Evolutionary conservation across 257 asterid species (phyloP).

Genomic region (Paulownia fortunei): DNA sequence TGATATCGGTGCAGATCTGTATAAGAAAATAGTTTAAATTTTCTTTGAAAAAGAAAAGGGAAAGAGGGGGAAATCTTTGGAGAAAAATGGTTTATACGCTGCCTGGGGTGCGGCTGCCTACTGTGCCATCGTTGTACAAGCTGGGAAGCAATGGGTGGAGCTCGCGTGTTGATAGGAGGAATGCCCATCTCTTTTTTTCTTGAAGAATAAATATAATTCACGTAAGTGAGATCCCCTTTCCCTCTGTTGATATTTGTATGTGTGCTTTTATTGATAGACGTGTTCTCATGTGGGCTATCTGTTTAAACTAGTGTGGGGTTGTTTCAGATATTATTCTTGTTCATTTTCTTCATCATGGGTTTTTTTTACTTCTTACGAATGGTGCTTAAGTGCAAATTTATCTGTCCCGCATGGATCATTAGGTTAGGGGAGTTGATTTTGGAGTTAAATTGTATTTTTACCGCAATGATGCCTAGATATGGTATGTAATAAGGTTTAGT

Average conservation of each 20-base stretch:
- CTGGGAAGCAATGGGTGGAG: conserved; percentile 39
- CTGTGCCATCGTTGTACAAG: conserved; percentile 58
- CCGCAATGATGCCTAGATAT: neutral
- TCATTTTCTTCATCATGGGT: neutral
- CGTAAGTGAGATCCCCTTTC: conserved; percentile 38
- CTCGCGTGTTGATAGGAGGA: conserved; percentile 40
- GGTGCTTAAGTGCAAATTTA: neutral
- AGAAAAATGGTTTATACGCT: conserved; percentile 68
- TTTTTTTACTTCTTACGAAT: neutral
- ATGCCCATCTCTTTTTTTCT: conserved; percentile 32
- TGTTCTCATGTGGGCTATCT: neutral
- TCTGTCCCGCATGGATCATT: neutral
- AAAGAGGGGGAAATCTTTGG: neutral
- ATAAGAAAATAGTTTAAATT: neutral
- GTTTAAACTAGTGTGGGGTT: neutral
- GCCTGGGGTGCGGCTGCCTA: conserved; percentile 66
- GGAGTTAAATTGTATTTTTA: neutral
- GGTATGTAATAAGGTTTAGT: neutral
- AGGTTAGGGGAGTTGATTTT: neutral
- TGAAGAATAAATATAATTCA: conserved; percentile 47
- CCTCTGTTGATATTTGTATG: neutral
- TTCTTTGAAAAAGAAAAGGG: neutral
- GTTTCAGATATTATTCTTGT: neutral
- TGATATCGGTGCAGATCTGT: conserved; percentile 48
- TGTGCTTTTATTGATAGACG: neutral